Conservation (phyloP, 2,329 filamentous ascomycete genomes). For the Sclerotinia borealis region DNA sequence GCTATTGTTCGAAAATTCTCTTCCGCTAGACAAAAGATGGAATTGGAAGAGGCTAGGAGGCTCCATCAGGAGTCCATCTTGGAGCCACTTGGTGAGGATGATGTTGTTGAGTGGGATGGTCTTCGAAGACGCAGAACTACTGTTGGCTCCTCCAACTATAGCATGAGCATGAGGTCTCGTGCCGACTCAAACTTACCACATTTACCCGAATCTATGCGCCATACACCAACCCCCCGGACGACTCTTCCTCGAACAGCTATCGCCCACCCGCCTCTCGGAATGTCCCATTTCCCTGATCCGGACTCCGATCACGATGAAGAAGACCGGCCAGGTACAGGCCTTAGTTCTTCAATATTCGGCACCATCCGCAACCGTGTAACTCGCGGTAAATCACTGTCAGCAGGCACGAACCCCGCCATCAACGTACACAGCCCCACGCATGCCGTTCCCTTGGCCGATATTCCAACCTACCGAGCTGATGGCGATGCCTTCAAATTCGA, state of each 20-base stretch:
- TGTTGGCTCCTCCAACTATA: slow-evolving; percentile 29
- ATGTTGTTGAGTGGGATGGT: slow-evolving; percentile 81
- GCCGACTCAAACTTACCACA: slow-evolving; percentile 27
- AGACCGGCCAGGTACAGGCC: slow-evolving; percentile 39
- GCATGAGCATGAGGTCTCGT: slow-evolving; percentile 28
- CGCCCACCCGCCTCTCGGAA: slow-evolving; percentile 72
- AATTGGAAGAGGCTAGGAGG: slow-evolving; percentile 71
- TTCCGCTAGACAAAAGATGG: slow-evolving; percentile 65
- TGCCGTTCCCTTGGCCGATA: slow-evolving; percentile 55
- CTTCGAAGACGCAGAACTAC: slow-evolving; percentile 66
- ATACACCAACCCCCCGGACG: slow-evolving; percentile 14
- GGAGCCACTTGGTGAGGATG: slow-evolving; percentile 71
- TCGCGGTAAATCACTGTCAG: slow-evolving; percentile 14
- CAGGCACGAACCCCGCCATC: slow-evolving; percentile 17
- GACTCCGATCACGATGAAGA: slow-evolving; percentile 52
- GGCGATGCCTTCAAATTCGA: slow-evolving; percentile 21
- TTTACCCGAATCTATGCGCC: slow-evolving; percentile 26
- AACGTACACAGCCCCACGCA: slow-evolving; percentile 51
- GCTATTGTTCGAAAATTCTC: slow-evolving; percentile 84
- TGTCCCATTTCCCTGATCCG: slow-evolving; percentile 73
- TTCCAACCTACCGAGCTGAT: slow-evolving; percentile 41
- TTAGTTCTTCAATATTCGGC: slow-evolving; percentile 52
- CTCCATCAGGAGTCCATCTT: slow-evolving; percentile 75
- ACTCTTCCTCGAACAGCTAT: slow-evolving; percentile 28
- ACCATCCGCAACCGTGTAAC: slow-evolving; percentile 45